phyloP scores from a whole-genome alignment of 805 yeast genomes.

The Saturnispora besseyi region DNA sequence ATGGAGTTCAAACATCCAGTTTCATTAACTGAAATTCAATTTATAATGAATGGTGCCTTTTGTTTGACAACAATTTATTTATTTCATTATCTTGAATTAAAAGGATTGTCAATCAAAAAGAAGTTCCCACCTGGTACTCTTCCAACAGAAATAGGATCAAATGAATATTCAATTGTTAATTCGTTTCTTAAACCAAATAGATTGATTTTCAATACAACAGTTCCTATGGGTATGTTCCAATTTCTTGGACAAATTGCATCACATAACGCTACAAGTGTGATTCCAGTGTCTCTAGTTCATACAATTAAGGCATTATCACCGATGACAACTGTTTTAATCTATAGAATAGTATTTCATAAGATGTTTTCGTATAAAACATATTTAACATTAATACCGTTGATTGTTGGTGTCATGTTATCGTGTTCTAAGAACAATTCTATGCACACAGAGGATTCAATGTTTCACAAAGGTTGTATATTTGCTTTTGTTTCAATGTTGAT shows the following conservation, averaged over 20 bases:
- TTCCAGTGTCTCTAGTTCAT: conserved; percentile 93
- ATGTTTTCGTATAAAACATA: conserved; percentile 61
- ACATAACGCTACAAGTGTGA: conserved; percentile 83
- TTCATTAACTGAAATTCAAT: conserved; percentile 85
- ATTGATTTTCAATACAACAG: conserved; percentile 51
- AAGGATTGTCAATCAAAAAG: conserved; percentile 15
- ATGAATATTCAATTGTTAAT: conserved; percentile 22
- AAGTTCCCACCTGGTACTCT: conserved; percentile 43
- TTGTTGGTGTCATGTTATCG: conserved; percentile 77
- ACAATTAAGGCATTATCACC: conserved; percentile 92
- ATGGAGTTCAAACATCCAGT: conserved; percentile 67
- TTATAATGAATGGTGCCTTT: conserved; percentile 56
- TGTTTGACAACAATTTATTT: conserved; percentile 34
- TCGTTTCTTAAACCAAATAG: conserved; percentile 47
- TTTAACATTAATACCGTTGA: conserved; percentile 67
- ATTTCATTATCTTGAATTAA: conserved; percentile 11
- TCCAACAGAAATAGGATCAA: conserved; percentile 30
- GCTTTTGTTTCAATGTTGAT: conserved; percentile 53
- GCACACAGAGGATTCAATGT: conserved; percentile 19
- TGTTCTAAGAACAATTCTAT: conserved; percentile 40
- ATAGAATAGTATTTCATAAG: conserved; percentile 50
- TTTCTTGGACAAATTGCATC: conserved; percentile 85
- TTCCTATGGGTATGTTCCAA: conserved; percentile 94
- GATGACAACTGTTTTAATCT: conserved; percentile 73
- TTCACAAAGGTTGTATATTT: conserved; percentile 36